Conservation (phyloP, 306 rosid genomes). For the Carpinus viminea region DNA sequence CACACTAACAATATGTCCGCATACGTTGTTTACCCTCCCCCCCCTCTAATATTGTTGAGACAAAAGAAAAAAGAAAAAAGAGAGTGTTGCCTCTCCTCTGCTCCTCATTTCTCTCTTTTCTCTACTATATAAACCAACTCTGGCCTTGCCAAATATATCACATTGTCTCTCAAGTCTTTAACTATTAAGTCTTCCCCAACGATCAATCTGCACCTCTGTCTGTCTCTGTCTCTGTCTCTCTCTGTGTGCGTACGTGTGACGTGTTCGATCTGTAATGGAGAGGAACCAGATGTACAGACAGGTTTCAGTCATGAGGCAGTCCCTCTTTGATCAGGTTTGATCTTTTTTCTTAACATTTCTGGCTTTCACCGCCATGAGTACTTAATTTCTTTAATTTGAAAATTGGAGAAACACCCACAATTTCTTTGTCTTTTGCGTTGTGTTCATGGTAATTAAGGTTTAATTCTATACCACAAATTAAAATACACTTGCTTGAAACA, state of each 20-base stretch:
- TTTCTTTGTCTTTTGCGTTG: neutral
- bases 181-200: neutral
- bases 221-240: constrained; percentile 8
- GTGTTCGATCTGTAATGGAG: constrained; percentile 44
- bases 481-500: neutral
- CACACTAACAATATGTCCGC: constrained; percentile 4
- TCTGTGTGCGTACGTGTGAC: neutral
- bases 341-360: constrained; percentile 3
- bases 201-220: constrained; percentile 2
- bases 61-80: neutral
- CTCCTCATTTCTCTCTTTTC: constrained; percentile 21
- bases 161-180: constrained; percentile 21
- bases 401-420: neutral
- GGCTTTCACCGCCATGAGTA: too few species aligned
- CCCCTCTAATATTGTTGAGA: neutral
- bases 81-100: neutral
- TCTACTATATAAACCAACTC: constrained; percentile 42
- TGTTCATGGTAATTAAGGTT: neutral
- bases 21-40: neutral
- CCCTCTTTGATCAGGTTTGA: constrained; percentile 78
- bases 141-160: constrained; percentile 26
- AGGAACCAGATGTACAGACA: constrained; percentile 54
- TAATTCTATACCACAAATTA: neutral
- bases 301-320: constrained; percentile 61
- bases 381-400: neutral